These are phyloP conservation scores for Annulohypoxylon nitens DNA, from an alignment of 495 filamentous ascomycete species.

Conservation along the genomic window DNA sequence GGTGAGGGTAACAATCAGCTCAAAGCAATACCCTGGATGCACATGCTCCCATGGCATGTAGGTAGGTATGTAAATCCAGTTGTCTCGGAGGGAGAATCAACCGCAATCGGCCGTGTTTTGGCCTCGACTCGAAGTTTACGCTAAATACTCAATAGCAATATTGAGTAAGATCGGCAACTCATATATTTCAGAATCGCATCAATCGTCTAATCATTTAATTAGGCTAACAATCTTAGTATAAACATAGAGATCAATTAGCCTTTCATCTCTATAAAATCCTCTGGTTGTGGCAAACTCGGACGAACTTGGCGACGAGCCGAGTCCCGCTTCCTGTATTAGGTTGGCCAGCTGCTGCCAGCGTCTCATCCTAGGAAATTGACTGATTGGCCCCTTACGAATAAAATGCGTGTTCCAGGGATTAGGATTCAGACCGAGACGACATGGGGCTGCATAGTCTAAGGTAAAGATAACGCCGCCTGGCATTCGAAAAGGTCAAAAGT, in stretches of 20 bases:
- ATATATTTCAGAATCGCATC: not conserved
- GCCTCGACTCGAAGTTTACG: not conserved
- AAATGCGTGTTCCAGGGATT: slow-evolving; percentile 10
- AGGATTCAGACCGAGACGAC: slow-evolving; percentile 17
- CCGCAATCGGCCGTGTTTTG: slow-evolving; percentile 12
- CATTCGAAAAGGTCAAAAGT: not conserved
- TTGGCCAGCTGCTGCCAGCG: slow-evolving; percentile 14
- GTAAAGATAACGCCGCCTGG: slow-evolving; percentile 22
- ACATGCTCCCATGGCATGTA: not conserved
- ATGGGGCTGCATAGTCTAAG: slow-evolving; percentile 1
- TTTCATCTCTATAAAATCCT: not conserved
- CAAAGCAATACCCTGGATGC: slow-evolving; percentile 9
- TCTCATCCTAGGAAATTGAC: slow-evolving; percentile 20
- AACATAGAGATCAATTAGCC: not conserved
- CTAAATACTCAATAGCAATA: not conserved
- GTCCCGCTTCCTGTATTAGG: not conserved
- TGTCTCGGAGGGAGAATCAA: slow-evolving; percentile 12
- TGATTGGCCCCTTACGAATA: slow-evolving; percentile 29
- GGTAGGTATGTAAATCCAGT: not conserved
- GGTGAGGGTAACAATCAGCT: slow-evolving; percentile 32
- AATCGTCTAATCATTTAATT: slow-evolving; percentile 4
- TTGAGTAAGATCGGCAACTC: not conserved
- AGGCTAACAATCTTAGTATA: not conserved
- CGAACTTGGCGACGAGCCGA: not conserved
- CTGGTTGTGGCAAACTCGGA: slow-evolving; percentile 7